phyloP scores from a whole-genome alignment of 257 asterid species.

The Penstemon eatonii region DNA sequence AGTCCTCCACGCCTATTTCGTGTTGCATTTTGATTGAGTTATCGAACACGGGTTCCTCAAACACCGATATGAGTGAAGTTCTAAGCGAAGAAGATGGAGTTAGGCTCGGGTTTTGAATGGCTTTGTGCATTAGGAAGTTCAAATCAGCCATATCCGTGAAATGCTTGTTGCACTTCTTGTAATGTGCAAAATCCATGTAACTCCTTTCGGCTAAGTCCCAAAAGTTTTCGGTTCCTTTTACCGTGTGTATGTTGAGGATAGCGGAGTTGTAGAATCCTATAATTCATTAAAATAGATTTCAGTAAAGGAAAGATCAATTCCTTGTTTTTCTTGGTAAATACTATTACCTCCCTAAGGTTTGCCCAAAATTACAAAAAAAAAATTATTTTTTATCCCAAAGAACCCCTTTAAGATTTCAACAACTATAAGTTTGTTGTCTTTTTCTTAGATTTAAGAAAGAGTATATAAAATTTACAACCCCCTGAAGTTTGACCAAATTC shows the following conservation, averaged over 20 bases:
- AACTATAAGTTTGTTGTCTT: no score
- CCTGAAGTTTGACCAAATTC: no score
- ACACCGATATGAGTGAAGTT: constrained; percentile 57
- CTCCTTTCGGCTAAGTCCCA: constrained; percentile 54
- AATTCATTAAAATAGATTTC: no score
- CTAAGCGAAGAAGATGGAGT: constrained; percentile 57
- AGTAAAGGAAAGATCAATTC: constrained; percentile 11
- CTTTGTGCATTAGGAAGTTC: constrained; percentile 64
- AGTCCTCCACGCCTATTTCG: constrained; percentile 52
- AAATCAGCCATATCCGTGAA: constrained; percentile 69
- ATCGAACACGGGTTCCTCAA: constrained; percentile 69
- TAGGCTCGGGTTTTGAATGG: constrained; percentile 63
- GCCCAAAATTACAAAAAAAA: no score
- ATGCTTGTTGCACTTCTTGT: constrained; percentile 55
- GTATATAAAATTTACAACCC: no score
- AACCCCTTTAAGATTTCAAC: no score
- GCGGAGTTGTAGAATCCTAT: constrained; percentile 65
- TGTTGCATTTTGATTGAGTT: constrained; percentile 30
- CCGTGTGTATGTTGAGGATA: constrained; percentile 49
- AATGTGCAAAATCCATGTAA: constrained; percentile 38
- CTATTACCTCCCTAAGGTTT: no score
- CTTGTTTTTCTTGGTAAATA: background rate
- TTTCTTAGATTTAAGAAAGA: no score
- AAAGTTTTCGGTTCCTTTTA: constrained; percentile 44
- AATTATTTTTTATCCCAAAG: no score